Evolutionary conservation across 106 monocot species (phyloP).

Genomic region (Cymbidium sinense): DNA sequence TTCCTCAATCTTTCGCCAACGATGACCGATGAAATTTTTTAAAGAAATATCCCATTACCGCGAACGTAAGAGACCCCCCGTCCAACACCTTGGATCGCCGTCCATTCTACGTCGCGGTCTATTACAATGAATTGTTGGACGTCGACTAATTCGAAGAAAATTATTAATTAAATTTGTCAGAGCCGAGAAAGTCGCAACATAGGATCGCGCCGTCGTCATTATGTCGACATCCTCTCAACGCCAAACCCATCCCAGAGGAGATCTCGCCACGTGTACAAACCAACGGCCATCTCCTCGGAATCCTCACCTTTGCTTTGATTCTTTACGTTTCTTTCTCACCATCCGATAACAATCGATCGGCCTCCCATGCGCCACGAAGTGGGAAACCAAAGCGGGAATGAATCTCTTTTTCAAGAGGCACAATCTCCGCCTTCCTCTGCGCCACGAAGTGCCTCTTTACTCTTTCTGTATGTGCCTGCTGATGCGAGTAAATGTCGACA

Average conservation of each 20-base stretch:
- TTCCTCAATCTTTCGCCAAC: no score
- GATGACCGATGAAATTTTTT: no score
- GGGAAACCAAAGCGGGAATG: not conserved
- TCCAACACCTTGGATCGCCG: no score
- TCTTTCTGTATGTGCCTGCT: not conserved
- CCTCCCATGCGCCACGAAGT: not conserved
- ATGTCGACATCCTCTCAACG: slow-evolving; percentile 8
- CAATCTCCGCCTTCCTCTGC: not conserved
- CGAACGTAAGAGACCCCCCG: no score
- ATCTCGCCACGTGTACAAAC: not conserved
- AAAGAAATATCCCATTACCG: no score
- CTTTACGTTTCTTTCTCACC: not conserved
- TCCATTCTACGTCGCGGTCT: no score
- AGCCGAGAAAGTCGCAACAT: not conserved
- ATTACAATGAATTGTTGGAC: no score
- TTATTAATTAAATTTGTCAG: not conserved
- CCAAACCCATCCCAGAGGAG: not conserved
- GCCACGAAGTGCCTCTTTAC: no score
- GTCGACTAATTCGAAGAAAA: not conserved
- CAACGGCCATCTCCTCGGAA: not conserved
- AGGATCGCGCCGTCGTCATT: not conserved
- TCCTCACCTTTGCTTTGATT: not conserved
- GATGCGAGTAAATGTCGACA: not conserved
- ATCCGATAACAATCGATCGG: not conserved
- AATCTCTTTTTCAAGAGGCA: not conserved